Evolutionary conservation across 1,139 yeast genomes (phyloP), one percentile per base, ranked within the genome.

Genomic region (Yamadazyma triangularis): DNA sequence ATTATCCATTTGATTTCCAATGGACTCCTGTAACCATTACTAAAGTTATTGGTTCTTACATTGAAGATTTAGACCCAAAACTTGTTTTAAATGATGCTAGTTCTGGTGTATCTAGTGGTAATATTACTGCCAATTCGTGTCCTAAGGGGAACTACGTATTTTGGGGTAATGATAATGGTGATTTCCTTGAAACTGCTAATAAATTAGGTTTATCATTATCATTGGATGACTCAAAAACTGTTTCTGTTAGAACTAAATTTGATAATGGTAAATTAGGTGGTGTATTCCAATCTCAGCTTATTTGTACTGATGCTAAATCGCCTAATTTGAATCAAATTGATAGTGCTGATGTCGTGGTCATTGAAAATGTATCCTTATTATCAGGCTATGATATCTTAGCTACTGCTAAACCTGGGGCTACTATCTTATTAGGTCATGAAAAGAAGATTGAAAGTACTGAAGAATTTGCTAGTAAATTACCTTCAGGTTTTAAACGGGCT

Each of bases 181-280:
- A 63, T 29, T 64, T 72, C 38, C 64, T 73, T 21, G 69, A 69
- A 23, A 73, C 81, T 28, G 79, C 88, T 15, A 70, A 79, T 28
- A 77, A 77, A 44, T 60, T 89, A 37, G 83, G 91, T 0, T 82
- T 79, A 40, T 68, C 88, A 13, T 68, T 86, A 42, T 79, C 94
- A 3, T 67, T 84, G 48, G 87, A 79, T 47, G 73, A 75, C 37
- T 53, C 66, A 33, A 66, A 74, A 38, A 52, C 60, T 20, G 70
- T 85, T 39, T 60, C 70, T 36, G 70, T 75, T 51, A 70, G 84
- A 54, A 73, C 80, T 33, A 75, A 73, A 47, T 87, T 65, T 47
- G 95, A 89, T 54, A 87, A 85, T 51, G 58, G 70, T 16, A 60
- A 74, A 15, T 72, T 72, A 27, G 93, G 91, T 24, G 96, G 96